phyloP scores from a whole-genome alignment of 2,329 filamentous ascomycete genomes.

The Arthrobotrys musiformis region DNA sequence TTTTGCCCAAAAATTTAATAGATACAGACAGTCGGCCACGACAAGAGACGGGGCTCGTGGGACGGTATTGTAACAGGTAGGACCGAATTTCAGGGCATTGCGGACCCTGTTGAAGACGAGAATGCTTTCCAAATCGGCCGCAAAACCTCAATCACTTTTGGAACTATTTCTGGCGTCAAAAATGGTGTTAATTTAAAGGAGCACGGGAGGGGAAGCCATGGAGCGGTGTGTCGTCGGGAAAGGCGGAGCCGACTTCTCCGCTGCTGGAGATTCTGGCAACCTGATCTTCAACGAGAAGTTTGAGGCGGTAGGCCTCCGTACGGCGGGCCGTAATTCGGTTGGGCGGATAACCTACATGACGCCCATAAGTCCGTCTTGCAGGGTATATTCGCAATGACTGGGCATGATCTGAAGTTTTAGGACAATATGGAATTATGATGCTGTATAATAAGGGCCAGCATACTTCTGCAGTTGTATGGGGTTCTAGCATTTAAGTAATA shows the following conservation, averaged over 20 bases:
- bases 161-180: slow-evolving; percentile 1
- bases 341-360: slow-evolving; percentile 4
- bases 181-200: not conserved
- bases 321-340: not conserved
- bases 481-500: too few species aligned
- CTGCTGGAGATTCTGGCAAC: slow-evolving; percentile 13
- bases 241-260: not conserved
- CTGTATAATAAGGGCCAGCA: too few species aligned
- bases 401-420: not conserved
- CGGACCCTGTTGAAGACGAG: slow-evolving; percentile 22
- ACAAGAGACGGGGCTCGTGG: not conserved
- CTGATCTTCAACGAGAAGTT: slow-evolving; percentile 6
- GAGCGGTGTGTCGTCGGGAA: slow-evolving; percentile 6
- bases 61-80: not conserved
- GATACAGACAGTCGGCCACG: not conserved
- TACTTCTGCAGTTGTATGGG: too few species aligned
- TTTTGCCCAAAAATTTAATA: not conserved
- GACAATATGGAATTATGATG: not conserved
- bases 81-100: not conserved
- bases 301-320: not conserved
- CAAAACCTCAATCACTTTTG: slow-evolving; percentile 5
- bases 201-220: too few species aligned
- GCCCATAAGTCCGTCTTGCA: slow-evolving; percentile 2
- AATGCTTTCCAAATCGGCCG: slow-evolving; percentile 19
- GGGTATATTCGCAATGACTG: slow-evolving; percentile 1